Evolutionary conservation across 2,329 filamentous ascomycete species (phyloP), one percentile per base, ranked within the genome.

Genomic region (Phoma sp.): DNA sequence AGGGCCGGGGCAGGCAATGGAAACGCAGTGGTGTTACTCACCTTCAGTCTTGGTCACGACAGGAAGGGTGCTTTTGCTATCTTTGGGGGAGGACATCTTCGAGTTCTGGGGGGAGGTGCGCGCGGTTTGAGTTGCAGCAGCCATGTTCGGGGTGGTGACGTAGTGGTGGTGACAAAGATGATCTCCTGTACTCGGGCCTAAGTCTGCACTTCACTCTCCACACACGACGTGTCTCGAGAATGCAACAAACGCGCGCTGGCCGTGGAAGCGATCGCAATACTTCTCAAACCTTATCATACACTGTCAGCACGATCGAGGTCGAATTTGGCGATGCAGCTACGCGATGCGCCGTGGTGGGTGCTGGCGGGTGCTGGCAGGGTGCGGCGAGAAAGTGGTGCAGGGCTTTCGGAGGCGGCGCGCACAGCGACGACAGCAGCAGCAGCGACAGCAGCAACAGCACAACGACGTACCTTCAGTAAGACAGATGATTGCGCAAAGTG

Each of bases 21-120:
- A 38, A 29, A 9, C 2, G 27, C 27, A 29, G 0, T 29, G 27
- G 27, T 32, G 29, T 24, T 37, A 73, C 73, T 63, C 51, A 75
- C 73, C 73, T 74, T 74, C 71, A 29, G 64, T 57, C 63, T 73
- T 72, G 44, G 67, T 67, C 54, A 66, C 62, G 48, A 60, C 58
- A 53, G 66, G 60, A 60, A 70, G 67, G 58, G 63, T 64, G 64
- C 65, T 71, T 66, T 74, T 74, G 51, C 58, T 67, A 61, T 75
- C 72, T 60, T 73, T 71, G 52, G 73, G 72, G 19, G 72, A 74
- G 67, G 73, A 71, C 73, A 75, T 75, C 40, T 65, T 75, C 58
- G 72, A 69, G 59, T 67, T 71, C 53, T 68, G 69, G 62, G 71
- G 67, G 64, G 72, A 72, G 59, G 64, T 69, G 65, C 65, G 69